phyloP scores from a whole-genome alignment of 2,329 filamentous ascomycete species.

The Paraphoma sp. region DNA sequence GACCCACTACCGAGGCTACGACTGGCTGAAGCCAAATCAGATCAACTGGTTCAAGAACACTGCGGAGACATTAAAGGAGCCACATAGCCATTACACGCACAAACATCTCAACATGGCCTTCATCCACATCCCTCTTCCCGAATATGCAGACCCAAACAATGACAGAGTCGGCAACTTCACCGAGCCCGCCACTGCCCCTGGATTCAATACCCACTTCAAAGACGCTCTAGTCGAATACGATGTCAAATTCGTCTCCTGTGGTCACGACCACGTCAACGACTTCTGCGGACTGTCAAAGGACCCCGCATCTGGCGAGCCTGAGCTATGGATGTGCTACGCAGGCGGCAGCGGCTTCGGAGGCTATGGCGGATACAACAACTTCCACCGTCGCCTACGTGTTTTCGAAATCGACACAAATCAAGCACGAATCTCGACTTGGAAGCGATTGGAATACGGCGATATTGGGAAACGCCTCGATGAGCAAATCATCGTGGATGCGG shows the following conservation, averaged over 20 bases:
- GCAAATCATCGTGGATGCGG: slow-evolving; percentile 67
- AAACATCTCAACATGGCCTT: slow-evolving; percentile 96
- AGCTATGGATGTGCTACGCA: slow-evolving; percentile 98
- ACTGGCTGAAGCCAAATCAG: slow-evolving; percentile 94
- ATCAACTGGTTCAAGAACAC: slow-evolving; percentile 93
- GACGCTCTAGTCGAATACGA: slow-evolving; percentile 87
- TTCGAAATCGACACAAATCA: slow-evolving; percentile 95
- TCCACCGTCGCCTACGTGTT: slow-evolving; percentile 80
- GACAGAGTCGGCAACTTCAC: slow-evolving; percentile 73
- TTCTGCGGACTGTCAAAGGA: slow-evolving; percentile 76
- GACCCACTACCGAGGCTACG: slow-evolving; percentile 86
- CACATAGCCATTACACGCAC: slow-evolving; percentile 84
- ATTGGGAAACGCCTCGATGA: slow-evolving; percentile 62
- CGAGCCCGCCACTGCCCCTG: slow-evolving; percentile 85
- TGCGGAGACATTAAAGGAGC: slow-evolving; percentile 69
- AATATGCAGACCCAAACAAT: slow-evolving; percentile 73
- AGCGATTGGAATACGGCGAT: slow-evolving; percentile 76
- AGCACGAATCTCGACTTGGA: slow-evolving; percentile 89
- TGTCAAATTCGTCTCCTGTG: slow-evolving; percentile 85
- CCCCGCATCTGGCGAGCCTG: slow-evolving; percentile 54
- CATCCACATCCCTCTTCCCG: slow-evolving; percentile 94
- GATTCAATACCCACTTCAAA: slow-evolving; percentile 90
- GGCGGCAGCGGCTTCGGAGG: slow-evolving; percentile 92
- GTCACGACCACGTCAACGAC: slow-evolving; percentile 97
- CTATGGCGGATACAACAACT: slow-evolving; percentile 89